Percentiles rank a stretch among this genome's conserved stretches.
Evolutionary conservation across 495 filamentous ascomycete genomes (phyloP).

Genomic region (Xylona heveae): DNA sequence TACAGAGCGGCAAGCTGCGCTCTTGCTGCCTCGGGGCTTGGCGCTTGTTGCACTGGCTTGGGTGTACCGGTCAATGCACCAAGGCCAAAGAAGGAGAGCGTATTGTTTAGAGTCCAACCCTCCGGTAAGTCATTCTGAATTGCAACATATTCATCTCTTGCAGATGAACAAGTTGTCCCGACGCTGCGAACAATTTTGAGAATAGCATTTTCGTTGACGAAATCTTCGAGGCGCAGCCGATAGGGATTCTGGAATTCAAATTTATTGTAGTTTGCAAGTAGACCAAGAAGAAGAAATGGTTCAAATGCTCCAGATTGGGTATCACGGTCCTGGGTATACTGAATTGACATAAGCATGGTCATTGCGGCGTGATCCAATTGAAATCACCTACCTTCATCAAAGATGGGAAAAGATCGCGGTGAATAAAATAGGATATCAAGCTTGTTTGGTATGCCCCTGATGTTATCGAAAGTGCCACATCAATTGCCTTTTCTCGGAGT

Average conservation of each 20-base stretch:
- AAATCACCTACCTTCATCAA: slow-evolving; percentile 60
- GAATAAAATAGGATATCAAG: slow-evolving; percentile 83
- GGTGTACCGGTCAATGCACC: slow-evolving; percentile 49
- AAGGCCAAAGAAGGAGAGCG: slow-evolving; percentile 69
- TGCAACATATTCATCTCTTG: slow-evolving; percentile 61
- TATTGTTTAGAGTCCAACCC: slow-evolving; percentile 65
- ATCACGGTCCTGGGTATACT: slow-evolving; percentile 78
- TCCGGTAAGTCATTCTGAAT: slow-evolving; percentile 84
- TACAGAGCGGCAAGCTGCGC: slow-evolving; percentile 51
- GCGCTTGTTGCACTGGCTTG: slow-evolving; percentile 29
- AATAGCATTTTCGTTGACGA: slow-evolving; percentile 81
- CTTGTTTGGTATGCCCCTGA: slow-evolving; percentile 88
- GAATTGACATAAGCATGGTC: not conserved
- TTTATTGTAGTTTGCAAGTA: slow-evolving; percentile 98
- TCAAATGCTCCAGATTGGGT: slow-evolving; percentile 36
- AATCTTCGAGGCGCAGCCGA: slow-evolving; percentile 83
- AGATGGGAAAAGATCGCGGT: slow-evolving; percentile 81
- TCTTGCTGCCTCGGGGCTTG: slow-evolving; percentile 51
- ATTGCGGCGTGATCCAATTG: not conserved
- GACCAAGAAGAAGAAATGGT: slow-evolving; percentile 64
- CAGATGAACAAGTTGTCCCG: slow-evolving; percentile 38
- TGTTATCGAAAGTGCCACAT: slow-evolving; percentile 63
- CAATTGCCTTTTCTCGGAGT: slow-evolving; percentile 56
- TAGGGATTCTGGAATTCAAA: slow-evolving; percentile 98
- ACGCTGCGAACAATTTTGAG: slow-evolving; percentile 59